phyloP scores from a whole-genome alignment of 768 basidiomycete species.

The Sarcodon sp. region DNA sequence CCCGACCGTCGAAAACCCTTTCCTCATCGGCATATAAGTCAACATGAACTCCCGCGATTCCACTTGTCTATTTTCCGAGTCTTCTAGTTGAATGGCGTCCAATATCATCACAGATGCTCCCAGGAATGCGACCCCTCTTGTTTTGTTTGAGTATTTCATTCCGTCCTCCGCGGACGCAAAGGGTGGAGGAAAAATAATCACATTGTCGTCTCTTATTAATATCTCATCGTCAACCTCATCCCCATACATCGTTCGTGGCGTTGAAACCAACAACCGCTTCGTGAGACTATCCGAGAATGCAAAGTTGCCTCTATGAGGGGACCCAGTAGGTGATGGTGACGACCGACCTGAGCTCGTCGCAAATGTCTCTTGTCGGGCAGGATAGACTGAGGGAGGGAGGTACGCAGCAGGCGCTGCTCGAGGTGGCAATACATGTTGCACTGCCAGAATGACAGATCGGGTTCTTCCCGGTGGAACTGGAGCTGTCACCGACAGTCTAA shows the following conservation, averaged over 20 bases:
- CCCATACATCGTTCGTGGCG: constrained; percentile 19
- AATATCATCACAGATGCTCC: constrained; percentile 16
- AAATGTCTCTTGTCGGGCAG: not conserved
- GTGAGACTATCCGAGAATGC: constrained; percentile 36
- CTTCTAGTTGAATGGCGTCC: constrained; percentile 11
- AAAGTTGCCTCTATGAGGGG: constrained; percentile 18
- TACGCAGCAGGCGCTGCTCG: constrained; percentile 11
- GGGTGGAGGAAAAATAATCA: constrained; percentile 13
- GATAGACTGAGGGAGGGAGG: not conserved
- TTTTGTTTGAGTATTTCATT: not conserved
- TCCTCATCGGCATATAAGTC: constrained; percentile 41
- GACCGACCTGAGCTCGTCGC: constrained; percentile 13
- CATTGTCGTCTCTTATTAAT: not conserved
- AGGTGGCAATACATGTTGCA: constrained; percentile 52
- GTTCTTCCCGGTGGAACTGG: constrained; percentile 21
- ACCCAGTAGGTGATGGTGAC: constrained; percentile 31
- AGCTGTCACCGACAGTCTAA: constrained; percentile 39
- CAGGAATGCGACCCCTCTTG: constrained; percentile 7
- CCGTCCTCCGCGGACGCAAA: constrained; percentile 3
- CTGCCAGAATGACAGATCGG: constrained; percentile 36
- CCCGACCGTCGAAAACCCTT: constrained; percentile 53
- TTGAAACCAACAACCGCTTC: constrained; percentile 33
- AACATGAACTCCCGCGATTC: constrained; percentile 48
- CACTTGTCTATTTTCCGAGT: constrained; percentile 9
- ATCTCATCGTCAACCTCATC: constrained; percentile 8